phyloP scores from a whole-genome alignment of 768 basidiomycete species.

The Rubroboletus satanas region DNA sequence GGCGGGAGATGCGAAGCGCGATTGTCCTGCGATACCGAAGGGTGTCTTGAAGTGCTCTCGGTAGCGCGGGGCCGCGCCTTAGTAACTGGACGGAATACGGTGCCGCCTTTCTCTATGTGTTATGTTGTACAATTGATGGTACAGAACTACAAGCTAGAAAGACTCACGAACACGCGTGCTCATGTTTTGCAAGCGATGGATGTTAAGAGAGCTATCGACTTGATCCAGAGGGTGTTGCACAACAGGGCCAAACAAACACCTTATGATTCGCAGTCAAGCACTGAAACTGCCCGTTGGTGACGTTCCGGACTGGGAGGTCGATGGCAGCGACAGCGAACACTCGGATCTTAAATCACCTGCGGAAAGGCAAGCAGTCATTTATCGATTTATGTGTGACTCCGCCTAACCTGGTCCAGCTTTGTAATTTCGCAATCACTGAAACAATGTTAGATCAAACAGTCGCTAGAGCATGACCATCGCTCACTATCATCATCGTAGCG shows the following conservation, averaged over 20 bases:
- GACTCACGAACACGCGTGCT: constrained; percentile 60
- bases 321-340: constrained; percentile 40
- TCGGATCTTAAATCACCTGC: constrained; percentile 43
- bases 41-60: constrained; percentile 20
- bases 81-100: constrained; percentile 64
- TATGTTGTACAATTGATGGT: neutral
- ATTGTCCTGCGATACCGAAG: constrained; percentile 15
- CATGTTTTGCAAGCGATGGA: constrained; percentile 27
- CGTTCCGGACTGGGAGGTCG: constrained; percentile 58
- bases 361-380: constrained; percentile 47
- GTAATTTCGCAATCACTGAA: constrained; percentile 64
- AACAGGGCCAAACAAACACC: constrained; percentile 29
- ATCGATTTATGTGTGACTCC: neutral
- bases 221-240: constrained; percentile 2
- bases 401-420: constrained; percentile 39
- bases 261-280: constrained; percentile 28
- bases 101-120: constrained; percentile 61
- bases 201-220: constrained; percentile 3
- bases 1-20: constrained; percentile 5
- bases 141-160: neutral
- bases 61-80: constrained; percentile 48
- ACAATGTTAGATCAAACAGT: constrained; percentile 49
- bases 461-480: constrained; percentile 11
- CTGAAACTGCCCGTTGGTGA: constrained; percentile 52
- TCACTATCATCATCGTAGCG: constrained; percentile 39